These are phyloP conservation scores for Rhododendron vialii DNA, from an alignment of 148 eudicot species.

Conservation along the genomic window DNA sequence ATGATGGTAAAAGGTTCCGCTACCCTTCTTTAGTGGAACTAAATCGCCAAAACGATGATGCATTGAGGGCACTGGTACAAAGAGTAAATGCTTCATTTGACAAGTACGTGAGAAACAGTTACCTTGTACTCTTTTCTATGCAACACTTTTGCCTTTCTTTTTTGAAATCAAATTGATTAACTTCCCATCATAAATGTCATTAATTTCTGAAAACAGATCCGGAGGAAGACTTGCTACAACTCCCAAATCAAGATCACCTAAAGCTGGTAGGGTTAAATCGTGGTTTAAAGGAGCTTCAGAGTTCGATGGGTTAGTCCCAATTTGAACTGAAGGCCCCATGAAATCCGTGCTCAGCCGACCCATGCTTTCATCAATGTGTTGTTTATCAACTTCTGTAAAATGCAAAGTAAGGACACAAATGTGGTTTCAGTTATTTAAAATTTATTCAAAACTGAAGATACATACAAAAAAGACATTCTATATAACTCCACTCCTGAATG, in stretches of 20 bases:
- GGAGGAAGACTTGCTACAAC: conserved; percentile 82
- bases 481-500: not conserved
- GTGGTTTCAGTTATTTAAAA: not conserved
- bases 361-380: conserved; percentile 15
- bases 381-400: conserved; percentile 18
- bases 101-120: not conserved
- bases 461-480: not conserved
- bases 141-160: conserved; percentile 34
- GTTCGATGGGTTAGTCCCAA: conserved; percentile 21
- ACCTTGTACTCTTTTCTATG: conserved; percentile 33
- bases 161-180: conserved; percentile 49
- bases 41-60: conserved; percentile 14
- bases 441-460: not conserved
- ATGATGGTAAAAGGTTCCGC: conserved; percentile 10
- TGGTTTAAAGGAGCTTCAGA: conserved; percentile 24
- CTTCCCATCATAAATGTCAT: conserved; percentile 73
- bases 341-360: conserved; percentile 26
- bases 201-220: conserved; percentile 70
- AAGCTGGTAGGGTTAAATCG: conserved; percentile 48
- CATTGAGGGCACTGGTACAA: conserved; percentile 11
- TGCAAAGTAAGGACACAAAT: conserved; percentile 1
- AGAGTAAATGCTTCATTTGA: not conserved
- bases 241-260: conserved; percentile 75
- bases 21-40: conserved; percentile 20
- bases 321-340: conserved; percentile 18